Evolutionary conservation across 768 basidiomycete species (phyloP).

Genomic region (Leccinellum albellum): DNA sequence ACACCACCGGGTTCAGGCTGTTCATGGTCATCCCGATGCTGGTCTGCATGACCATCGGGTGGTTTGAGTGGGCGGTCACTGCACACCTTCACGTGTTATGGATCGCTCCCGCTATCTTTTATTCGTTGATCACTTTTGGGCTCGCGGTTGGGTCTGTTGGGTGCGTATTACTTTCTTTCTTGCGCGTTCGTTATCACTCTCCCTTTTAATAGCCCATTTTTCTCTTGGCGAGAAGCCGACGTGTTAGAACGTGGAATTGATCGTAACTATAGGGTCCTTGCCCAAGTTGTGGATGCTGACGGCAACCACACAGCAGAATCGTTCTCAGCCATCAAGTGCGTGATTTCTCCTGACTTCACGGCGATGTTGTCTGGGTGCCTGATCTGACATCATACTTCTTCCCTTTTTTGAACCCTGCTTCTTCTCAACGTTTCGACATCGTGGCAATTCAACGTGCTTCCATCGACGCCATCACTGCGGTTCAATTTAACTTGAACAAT

Average conservation of each 20-base stretch:
- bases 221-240: not conserved
- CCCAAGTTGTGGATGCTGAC: not conserved
- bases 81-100: not conserved
- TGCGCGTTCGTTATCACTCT: not conserved
- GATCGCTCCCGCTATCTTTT: not conserved
- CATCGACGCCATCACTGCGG: not conserved
- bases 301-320: not conserved
- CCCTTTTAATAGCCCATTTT: not conserved
- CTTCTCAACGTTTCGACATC: not conserved
- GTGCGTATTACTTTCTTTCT: not conserved
- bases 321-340: not conserved
- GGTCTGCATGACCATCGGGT: not conserved
- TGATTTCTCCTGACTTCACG: too few relatives aligned
- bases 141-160: not conserved
- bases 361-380: not conserved
- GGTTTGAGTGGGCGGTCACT: not conserved
- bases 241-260: not conserved
- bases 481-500: not conserved
- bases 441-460: not conserved
- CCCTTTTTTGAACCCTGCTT: not conserved
- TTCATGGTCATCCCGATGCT: not conserved
- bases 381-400: not conserved
- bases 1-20: not conserved
- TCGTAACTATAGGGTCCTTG: not conserved
- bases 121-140: not conserved